Evolutionary conservation across 2,329 filamentous ascomycete species (phyloP), one percentile per base, ranked within the genome.

Genomic region (Sphaerulina musiva): DNA sequence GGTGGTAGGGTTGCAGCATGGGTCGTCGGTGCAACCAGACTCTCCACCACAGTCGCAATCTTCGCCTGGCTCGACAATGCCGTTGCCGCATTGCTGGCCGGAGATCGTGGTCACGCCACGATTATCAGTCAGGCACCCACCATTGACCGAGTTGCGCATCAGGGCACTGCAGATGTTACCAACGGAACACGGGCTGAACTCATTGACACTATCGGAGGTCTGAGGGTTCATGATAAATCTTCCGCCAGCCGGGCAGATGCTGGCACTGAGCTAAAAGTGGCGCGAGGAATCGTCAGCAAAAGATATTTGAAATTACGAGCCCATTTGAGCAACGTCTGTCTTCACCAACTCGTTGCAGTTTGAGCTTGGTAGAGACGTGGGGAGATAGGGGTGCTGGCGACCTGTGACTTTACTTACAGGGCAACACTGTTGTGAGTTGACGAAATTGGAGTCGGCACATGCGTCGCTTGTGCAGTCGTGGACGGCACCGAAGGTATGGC

Each of bases 211-310:
- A 7, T 76, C 69, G 10, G 79, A 80, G 1, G 92, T 93, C 9
- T 87, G 93, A 0, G 93, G 93, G 69, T 97, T 97, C 93, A 98
- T 98, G 71, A 98, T 90, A 73, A 83, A 98, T 56, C 79, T 72
- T n/a, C 81, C 85, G 41, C 78, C 75, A 20, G 93, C 93, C 70
- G 95, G 78, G 70, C 93, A 98, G 0, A 74, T 78, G 41, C 58
- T 69, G 7, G 74, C 66, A 62, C 78, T 86, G 6, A 95, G 76
- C 0, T 29, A 29, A 7, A 29, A 29, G 26, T 29, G 26, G 26
- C 26, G 26, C 5, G 4, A 4, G 26, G 26, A 29, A 6, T 29
- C 5, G 26, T 29, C 1, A 29, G 26, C 26, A 29, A 29, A 29
- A 6, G 26, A 20, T 29, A 3, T 29, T 4, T 29, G 6, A 6